phyloP scores from a whole-genome alignment of 148 eudicot genomes.

The Vaccinium macrocarpon region DNA sequence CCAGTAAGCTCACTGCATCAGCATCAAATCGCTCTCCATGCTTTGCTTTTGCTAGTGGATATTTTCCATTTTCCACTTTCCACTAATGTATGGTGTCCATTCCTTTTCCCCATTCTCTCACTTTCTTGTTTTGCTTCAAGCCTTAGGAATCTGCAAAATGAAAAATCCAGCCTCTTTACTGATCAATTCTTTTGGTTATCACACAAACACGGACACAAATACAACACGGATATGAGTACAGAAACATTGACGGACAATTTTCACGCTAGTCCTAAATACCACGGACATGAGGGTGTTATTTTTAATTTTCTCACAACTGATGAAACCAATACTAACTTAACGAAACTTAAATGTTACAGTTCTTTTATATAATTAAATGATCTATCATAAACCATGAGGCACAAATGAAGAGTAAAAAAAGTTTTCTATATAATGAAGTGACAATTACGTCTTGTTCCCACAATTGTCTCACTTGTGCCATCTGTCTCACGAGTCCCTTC shows the following conservation, averaged over 20 bases:
- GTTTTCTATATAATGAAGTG: not conserved
- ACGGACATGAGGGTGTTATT: not conserved
- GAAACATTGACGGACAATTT: not conserved
- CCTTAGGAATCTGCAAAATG: not conserved
- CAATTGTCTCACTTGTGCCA: not conserved
- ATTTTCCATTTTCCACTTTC: slow-evolving; percentile 15
- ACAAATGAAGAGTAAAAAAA: not conserved
- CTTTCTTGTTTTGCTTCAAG: not conserved
- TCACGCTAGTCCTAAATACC: not conserved
- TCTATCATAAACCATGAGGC: not conserved
- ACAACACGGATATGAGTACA: no score
- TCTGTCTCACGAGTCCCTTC: no score
- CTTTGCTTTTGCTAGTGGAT: not conserved
- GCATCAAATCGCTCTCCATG: not conserved
- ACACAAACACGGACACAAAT: not conserved
- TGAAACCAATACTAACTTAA: not conserved
- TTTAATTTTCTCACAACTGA: not conserved
- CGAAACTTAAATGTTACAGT: not conserved
- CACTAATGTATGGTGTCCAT: slow-evolving; percentile 5
- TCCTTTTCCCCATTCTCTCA: not conserved
- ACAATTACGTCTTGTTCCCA: not conserved
- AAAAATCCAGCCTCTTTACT: not conserved
- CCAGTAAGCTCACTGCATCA: not conserved
- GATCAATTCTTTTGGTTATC: not conserved
- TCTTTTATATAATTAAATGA: not conserved